Base-by-base conservation (phyloP, 2,329 filamentous ascomycete species). In the Sarocladium brachiariae region DNA sequence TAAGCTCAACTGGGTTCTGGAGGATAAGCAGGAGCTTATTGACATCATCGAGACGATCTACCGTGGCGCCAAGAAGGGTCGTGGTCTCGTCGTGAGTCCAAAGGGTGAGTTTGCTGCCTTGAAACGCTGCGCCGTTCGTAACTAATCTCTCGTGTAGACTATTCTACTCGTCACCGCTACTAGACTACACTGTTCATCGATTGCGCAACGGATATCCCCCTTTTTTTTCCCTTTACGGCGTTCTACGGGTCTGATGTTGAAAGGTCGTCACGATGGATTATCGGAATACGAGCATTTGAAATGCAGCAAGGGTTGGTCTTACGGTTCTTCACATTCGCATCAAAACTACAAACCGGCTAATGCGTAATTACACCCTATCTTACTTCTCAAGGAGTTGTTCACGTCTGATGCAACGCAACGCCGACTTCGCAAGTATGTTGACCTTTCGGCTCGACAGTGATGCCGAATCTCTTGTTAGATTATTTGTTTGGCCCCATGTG, bases 11-110 rank as follows among this genome's bases (percentile, higher is more conserved):
- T 96, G 89, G 85, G 89, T 96, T 45, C 75, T 70, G 25, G 91
- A 97, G 70, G 92, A 99, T 65, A 97, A 99, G 72, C 92, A 97
- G 68, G 93, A 99, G 73, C 76, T 99, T 62, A 95, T 99, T 62
- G 93, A 99, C 70, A 99, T 99, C 58, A 84, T 97, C 63, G 93
- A 99, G 76, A 96, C 91, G 4, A 91, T 99, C 54, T 99, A 97
- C 67, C 84, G 91, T 53, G 93, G 93, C n/a, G 93, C 93, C 27
- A 97, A 96, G 78, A 99, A 99, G 74, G 93, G 95, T 1, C 78
- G 92, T 50, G 93, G 95, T 86, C 72, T 99, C 59, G 93, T 99
- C 35, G 90, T 97, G 57, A 95, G 89, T 64, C 93, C 92, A 1
- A 99, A 97, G 76, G 91, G 66, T 60, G 47, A 63, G 61, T 50